Conservation (phyloP, 495 filamentous ascomycete genomes). For the Aspergillus cristatus region DNA sequence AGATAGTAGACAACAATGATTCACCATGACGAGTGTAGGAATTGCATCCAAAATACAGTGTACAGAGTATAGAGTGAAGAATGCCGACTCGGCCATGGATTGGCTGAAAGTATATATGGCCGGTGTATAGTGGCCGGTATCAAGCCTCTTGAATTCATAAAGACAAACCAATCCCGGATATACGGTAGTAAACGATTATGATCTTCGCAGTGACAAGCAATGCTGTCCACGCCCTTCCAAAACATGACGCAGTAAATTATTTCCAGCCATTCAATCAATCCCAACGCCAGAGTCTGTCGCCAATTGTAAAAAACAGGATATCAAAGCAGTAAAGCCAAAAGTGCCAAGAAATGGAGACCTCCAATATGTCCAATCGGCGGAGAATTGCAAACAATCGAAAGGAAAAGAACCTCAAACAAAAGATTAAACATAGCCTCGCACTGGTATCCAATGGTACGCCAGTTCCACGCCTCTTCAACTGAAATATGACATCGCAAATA, state of each 20-base stretch:
- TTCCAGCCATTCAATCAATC: slow-evolving; percentile 11
- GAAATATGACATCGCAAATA: slow-evolving; percentile 4
- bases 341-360: slow-evolving; percentile 9
- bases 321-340: slow-evolving; percentile 19
- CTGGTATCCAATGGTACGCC: slow-evolving; percentile 29
- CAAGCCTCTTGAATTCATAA: too few species aligned
- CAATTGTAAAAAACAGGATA: slow-evolving; percentile 29
- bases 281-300: slow-evolving; percentile 32
- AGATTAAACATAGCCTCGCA: slow-evolving; percentile 13
- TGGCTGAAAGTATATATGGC: too few species aligned
- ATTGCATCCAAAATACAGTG: too few species aligned
- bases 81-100: too few species aligned
- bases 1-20: too few species aligned
- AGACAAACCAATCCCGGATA: too few species aligned
- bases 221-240: not conserved
- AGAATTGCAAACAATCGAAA: slow-evolving; percentile 1
- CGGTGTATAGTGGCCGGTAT: too few species aligned
- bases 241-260: slow-evolving; percentile 2
- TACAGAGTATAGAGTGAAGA: too few species aligned
- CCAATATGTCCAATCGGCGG: slow-evolving; percentile 12
- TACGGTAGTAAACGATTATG: too few species aligned
- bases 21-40: too few species aligned
- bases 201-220: not conserved
- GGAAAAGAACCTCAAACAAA: slow-evolving; percentile 12
- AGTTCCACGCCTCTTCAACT: slow-evolving; percentile 16